Evolutionary conservation across 2,329 filamentous ascomycete species (phyloP), one percentile per base, ranked within the genome.

Genomic region (Kalmusia sp.): DNA sequence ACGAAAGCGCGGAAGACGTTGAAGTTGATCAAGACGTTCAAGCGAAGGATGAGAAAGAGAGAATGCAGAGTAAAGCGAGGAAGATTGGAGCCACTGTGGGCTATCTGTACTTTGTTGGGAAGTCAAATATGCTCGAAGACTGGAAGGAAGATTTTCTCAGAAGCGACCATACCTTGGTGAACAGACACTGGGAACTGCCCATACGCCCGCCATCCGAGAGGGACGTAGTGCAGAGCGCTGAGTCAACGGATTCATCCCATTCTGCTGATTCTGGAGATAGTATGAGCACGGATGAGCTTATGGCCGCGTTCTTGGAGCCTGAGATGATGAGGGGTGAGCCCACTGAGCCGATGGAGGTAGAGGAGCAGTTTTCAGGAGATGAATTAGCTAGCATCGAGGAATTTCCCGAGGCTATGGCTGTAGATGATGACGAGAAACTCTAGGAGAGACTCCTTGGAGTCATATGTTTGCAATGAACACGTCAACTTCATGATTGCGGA

Each of bases 71-170:
- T 14, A 24, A 48, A 22, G 47, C 54, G 2, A 44, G 28, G n/a
- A 63, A 55, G 25, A 55, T 57, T 1, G 61, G 55, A 15, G 41
- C 52, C 8, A 58, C 69, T n/a, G 60, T 70, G 12, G 65, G 68
- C 8, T 71, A 65, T 37, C 51, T 71, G 14, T 69, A 69, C 41
- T 65, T 68, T 22, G 58, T 69, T 2, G 67, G 62, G 3, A 38
- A 38, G 1, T 17, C 51, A 4, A 54, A 58, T 14, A 40, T 55
- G 6, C 6, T 58, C 28, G 52, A 58, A 14, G 34, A 47, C 4
- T 64, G 61, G 64, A 54, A 38, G 11, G 57, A 58, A 2, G 62
- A 65, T 9, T 54, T 57, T 21, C 37, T 63, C 27, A 44, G 34
- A 19, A 65, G 67, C 30, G 53, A 68, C 27, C 50, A 53, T 11